Conservation (phyloP, 139 green algal genomes). For the Closterium sp. region DNA sequence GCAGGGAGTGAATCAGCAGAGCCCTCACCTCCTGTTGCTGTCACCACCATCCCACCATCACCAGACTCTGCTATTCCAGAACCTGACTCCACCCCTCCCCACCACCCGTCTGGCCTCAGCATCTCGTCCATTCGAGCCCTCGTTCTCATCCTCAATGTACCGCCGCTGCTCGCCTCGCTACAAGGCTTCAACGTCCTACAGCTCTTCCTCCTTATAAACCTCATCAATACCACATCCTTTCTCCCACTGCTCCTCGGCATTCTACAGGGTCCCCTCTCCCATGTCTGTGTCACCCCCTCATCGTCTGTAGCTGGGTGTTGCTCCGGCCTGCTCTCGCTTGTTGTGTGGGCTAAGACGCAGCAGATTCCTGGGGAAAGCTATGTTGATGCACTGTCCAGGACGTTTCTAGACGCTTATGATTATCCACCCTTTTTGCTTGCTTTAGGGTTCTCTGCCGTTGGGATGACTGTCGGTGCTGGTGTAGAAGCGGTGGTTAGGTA, state of each 20-base stretch:
- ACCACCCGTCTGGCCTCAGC: neutral
- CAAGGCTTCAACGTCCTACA: constrained; percentile 59
- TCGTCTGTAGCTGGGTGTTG: neutral
- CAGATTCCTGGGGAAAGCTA: neutral
- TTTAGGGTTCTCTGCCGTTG: constrained; percentile 24
- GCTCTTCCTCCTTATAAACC: constrained; percentile 78
- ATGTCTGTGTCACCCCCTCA: constrained; percentile 1
- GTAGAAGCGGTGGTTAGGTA: too few species aligned
- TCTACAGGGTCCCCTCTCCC: neutral
- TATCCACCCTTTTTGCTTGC: constrained; percentile 53
- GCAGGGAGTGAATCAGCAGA: too few species aligned
- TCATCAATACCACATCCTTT: constrained; percentile 64
- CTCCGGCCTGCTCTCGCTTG: neutral
- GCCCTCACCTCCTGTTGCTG: too few species aligned
- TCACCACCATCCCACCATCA: too few species aligned
- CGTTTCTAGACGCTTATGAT: constrained; percentile 41
- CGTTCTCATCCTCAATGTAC: constrained; percentile 70
- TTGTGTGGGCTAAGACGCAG: neutral
- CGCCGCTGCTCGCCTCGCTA: constrained; percentile 59
- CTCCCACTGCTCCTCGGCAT: constrained; percentile 62
- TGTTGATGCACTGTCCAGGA: neutral
- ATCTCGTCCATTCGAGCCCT: constrained; percentile 48
- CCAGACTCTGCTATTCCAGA: neutral
- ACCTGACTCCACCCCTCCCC: neutral
- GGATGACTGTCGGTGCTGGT: neutral